Evolutionary conservation across 2,329 filamentous ascomycete species (phyloP), one percentile per base, ranked within the genome.

Genomic region (Penicillium brasilianum): DNA sequence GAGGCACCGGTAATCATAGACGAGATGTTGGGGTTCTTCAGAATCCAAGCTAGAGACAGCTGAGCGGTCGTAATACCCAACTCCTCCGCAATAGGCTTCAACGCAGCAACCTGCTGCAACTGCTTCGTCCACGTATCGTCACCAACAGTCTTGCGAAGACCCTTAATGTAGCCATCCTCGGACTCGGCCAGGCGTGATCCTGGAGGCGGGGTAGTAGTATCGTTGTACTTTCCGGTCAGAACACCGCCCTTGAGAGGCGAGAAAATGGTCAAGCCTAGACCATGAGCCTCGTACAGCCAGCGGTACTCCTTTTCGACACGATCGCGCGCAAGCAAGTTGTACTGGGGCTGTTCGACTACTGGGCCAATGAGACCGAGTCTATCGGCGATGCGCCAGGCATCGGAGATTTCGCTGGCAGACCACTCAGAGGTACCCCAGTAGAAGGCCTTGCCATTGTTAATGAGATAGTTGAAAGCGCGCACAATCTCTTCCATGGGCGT

Each of bases 371-470:
- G 78, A 14, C 83, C 81, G 9, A 89, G 80, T 65, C 81, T 82
- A 66, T 88, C 86, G 36, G 88, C 85, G 62, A 86, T 79, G 41
- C 85, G 79, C 82, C 85, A 86, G 3, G 88, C 88, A 60, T 86
- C 82, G 6, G 84, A 83, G 70, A 90, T 89, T 77, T 90, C 87
- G 60, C 85, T 83, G 46, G 88, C 86, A 62, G 81, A 83, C 87
- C 88, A 90, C 74, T 90, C 86, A 0, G 86, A 89, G 0, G 87
- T 90, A 44, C 87, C 88, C 87, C 87, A 90, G 80, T 90, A 90
- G 65, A 91, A 85, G 2, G 87, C 85, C 77, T 90, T 87, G 66
- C 88, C 88, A 0, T 81, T 82, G 74, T 87, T 81, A 72, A 91
- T 90, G 56, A 91, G 77, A 74, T 90, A 82, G 79, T 90, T 90